Base-by-base conservation (phyloP, 2,329 filamentous ascomycete species). In the Penicillium oxalicum region DNA sequence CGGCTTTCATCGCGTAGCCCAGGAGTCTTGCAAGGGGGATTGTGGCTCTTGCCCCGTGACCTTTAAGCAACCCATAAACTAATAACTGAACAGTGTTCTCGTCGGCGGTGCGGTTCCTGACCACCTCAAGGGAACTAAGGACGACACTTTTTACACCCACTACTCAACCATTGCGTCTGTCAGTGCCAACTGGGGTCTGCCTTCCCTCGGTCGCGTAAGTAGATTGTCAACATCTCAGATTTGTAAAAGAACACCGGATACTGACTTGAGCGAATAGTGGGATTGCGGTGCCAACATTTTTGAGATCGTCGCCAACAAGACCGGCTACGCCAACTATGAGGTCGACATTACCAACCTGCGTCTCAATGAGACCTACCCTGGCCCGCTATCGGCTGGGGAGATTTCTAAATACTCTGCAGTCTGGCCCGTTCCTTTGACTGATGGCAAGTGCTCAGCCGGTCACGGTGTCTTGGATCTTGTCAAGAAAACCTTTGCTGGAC, bases 281-380 rank as follows among this genome's bases (percentile, higher is more conserved):
- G 85, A 88, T 62, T 83, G 84, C 9, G 83, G 82, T 48, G 85
- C 85, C 60, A 88, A 88, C 64, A 80, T 88, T 9, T 84, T 81
- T 66, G 60, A 75, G 37, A 51, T 80, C 29, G 80, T 87, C 2
- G 82, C 80, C 18, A 67, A 77, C 12, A 72, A 77, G 69, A 86
- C 82, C 0, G 79, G 81, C 41, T 82, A 86, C 61, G 56, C 57
- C 13, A 62, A 70, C 58, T 68, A 67, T 45, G 48, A 69, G 2
- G 65, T 80, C 4, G 60, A 71, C 24, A 63, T 67, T 37, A 62
- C 53, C 48, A 56, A 66, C 49, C 65, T 76, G 56, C 78, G 72
- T 63, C 76, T 77, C 56, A 83, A 83, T 62, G 59, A 58, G 38
- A 80, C 77, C 6, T 81, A 82, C 53, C 74, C 75, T 0, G 80